Evolutionary conservation across 352 stramenopile genomes (phyloP).

Genomic region (Phytopythium oedochilum): DNA sequence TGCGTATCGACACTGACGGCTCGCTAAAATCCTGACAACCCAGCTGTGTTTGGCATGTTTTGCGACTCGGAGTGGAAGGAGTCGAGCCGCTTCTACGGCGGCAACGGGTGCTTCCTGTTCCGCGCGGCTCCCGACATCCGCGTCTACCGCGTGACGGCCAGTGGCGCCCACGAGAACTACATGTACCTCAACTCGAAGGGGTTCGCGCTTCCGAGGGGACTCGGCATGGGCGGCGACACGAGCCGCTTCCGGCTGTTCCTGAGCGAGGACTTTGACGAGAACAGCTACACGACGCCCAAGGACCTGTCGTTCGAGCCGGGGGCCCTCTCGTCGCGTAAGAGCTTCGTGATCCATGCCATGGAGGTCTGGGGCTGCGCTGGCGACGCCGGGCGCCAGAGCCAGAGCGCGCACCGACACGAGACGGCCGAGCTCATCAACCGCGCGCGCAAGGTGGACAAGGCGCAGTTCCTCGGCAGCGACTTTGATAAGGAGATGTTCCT

Average conservation of each 20-base stretch:
- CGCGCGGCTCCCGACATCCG: slow-evolving; percentile 55
- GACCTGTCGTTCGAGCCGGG: slow-evolving; percentile 70
- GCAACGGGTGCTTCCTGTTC: slow-evolving; percentile 81
- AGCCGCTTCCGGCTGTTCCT: slow-evolving; percentile 76
- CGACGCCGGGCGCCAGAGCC: slow-evolving; percentile 38
- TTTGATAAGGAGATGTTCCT: slow-evolving; percentile 86
- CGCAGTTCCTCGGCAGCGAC: slow-evolving; percentile 74
- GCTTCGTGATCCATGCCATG: slow-evolving; percentile 62
- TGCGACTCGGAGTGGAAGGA: slow-evolving; percentile 85
- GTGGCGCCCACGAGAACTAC: slow-evolving; percentile 51
- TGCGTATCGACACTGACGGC: too few species aligned
- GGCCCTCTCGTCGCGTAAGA: slow-evolving; percentile 43
- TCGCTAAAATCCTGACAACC: too few species aligned
- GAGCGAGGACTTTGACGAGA: slow-evolving; percentile 81
- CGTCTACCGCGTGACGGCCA: slow-evolving; percentile 51
- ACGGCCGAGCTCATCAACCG: slow-evolving; percentile 80
- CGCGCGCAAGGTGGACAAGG: slow-evolving; percentile 84
- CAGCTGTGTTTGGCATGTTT: slow-evolving; percentile 85
- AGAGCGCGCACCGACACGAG: slow-evolving; percentile 69
- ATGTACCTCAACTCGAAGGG: slow-evolving; percentile 90
- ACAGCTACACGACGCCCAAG: slow-evolving; percentile 75
- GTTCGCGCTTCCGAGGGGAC: slow-evolving; percentile 58
- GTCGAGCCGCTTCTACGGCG: slow-evolving; percentile 72
- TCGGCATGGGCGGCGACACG: slow-evolving; percentile 75
- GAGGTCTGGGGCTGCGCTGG: slow-evolving; percentile 81